Conservation (phyloP, 140 eudicot species). For the Oenanthe javanica region DNA sequence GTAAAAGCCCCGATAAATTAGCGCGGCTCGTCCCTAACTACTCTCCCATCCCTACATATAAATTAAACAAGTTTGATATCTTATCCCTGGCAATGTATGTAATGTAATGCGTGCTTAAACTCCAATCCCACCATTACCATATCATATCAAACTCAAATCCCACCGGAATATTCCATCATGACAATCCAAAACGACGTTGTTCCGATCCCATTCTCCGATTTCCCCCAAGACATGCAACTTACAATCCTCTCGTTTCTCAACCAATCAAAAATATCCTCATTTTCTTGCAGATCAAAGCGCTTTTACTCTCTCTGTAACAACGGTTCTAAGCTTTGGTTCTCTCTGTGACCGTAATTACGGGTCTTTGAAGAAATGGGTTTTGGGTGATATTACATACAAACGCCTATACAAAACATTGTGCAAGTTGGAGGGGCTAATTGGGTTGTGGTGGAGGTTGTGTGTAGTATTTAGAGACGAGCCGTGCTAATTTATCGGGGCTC, state of each 20-base stretch:
- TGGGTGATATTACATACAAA: conserved; percentile 42
- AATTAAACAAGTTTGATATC: too few species aligned
- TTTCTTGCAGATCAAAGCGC: conserved; percentile 71
- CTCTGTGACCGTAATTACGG: conserved; percentile 84
- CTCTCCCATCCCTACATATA: too few species aligned
- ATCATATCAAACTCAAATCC: too few species aligned
- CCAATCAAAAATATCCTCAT: conserved; percentile 58
- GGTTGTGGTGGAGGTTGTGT: conserved; percentile 50
- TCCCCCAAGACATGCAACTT: conserved; percentile 92
- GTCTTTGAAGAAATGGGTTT: conserved; percentile 63
- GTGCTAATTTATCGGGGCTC: too few species aligned
- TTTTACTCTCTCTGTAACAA: conserved; percentile 45
- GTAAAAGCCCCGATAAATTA: too few species aligned
- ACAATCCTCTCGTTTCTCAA: conserved; percentile 73
- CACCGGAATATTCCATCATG: conserved; percentile 18
- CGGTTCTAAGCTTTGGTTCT: conserved; percentile 63
- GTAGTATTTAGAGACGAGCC: too few species aligned
- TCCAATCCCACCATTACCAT: neutral
- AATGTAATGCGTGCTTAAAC: neutral
- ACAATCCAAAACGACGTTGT: conserved; percentile 13
- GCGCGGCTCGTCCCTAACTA: too few species aligned
- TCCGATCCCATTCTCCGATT: conserved; percentile 43
- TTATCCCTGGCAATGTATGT: too few species aligned
- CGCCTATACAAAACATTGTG: conserved; percentile 49
- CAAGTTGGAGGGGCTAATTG: conserved; percentile 63